These are phyloP conservation scores for Pichia sp. DNA, from an alignment of 1,139 yeast genomes.

Conservation along the genomic window DNA sequence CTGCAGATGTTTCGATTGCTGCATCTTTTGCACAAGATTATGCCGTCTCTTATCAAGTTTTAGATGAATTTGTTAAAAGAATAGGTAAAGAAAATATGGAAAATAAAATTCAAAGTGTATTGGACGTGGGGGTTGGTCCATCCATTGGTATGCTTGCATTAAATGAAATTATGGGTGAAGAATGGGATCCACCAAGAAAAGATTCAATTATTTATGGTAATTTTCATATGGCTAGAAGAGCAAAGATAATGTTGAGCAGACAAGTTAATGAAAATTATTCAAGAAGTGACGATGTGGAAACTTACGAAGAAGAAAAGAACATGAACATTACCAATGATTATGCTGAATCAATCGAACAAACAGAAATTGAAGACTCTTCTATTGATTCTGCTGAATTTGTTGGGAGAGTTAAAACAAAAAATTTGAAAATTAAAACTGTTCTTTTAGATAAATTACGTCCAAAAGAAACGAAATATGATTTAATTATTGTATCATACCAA, in stretches of 20 bases:
- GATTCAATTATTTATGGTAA: constrained; percentile 74
- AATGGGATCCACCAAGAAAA: constrained; percentile 54
- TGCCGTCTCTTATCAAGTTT: constrained; percentile 61
- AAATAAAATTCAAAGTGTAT: constrained; percentile 48
- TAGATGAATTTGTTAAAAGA: constrained; percentile 60
- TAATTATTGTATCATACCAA: constrained; percentile 83
- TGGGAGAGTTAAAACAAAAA: constrained; percentile 57
- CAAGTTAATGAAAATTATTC: constrained; percentile 49
- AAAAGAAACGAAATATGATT: constrained; percentile 51
- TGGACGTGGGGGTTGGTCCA: constrained; percentile 89
- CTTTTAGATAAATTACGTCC: constrained; percentile 43
- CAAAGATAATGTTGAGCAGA: constrained; percentile 66
- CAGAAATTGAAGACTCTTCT: constrained; percentile 11
- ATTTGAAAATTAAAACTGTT: constrained; percentile 47
- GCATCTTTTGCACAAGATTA: constrained; percentile 83
- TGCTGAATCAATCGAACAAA: not conserved
- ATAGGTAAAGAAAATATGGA: constrained; percentile 42
- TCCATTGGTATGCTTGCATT: constrained; percentile 88
- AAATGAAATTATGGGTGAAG: constrained; percentile 70
- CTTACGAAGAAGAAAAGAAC: constrained; percentile 35
- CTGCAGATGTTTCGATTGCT: constrained; percentile 78
- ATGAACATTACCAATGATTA: constrained; percentile 1
- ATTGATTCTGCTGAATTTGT: constrained; percentile 19
- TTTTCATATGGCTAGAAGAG: constrained; percentile 69
- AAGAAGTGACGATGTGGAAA: constrained; percentile 18